These are phyloP conservation scores for Xylariaceae sp. DNA, from an alignment of 2,329 filamentous ascomycete genomes.

Conservation along the genomic window DNA sequence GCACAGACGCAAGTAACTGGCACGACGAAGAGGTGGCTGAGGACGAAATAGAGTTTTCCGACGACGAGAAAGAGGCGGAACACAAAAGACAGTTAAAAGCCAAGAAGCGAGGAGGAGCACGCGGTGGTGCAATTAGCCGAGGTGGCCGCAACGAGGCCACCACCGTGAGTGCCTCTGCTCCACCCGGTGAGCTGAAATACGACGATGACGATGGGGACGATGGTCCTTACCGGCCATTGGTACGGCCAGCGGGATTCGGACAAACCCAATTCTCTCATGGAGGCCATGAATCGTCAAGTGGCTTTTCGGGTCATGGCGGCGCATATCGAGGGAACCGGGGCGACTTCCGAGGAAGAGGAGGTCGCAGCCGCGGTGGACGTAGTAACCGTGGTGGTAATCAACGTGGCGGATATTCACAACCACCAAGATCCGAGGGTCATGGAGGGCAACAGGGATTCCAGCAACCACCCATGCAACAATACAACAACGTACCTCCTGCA, in stretches of 20 bases:
- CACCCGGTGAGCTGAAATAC: conserved; percentile 54
- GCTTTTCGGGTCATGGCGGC: conserved; percentile 27
- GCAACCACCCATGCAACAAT: conserved; percentile 35
- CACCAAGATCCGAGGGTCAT: conserved; percentile 31
- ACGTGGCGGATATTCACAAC: conserved; percentile 43
- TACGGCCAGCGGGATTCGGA: conserved; percentile 62
- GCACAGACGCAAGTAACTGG: conserved; percentile 89
- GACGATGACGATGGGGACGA: conserved; percentile 66
- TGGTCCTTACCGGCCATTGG: conserved; percentile 66
- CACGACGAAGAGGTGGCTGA: conserved; percentile 86
- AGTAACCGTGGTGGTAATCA: conserved; percentile 39
- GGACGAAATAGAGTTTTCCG: conserved; percentile 91
- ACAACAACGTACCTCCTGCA: conserved; percentile 28
- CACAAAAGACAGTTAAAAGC: conserved; percentile 68
- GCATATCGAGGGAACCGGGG: conserved; percentile 41
- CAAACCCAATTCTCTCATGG: conserved; percentile 40
- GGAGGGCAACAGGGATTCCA: conserved; percentile 33
- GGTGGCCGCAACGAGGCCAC: conserved; percentile 37
- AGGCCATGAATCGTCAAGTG: conserved; percentile 40
- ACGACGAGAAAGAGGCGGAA: conserved; percentile 89
- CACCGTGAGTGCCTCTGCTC: conserved; percentile 33
- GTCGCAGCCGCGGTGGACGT: conserved; percentile 38
- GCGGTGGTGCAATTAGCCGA: conserved; percentile 36
- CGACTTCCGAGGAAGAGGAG: conserved; percentile 45
- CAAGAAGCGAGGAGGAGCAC: conserved; percentile 50